A percentile compares a stretch with the other conserved stretches of the same genome.
phyloP scores from a whole-genome alignment of 2,329 filamentous ascomycete genomes.

The Aureobasidium sp. region DNA sequence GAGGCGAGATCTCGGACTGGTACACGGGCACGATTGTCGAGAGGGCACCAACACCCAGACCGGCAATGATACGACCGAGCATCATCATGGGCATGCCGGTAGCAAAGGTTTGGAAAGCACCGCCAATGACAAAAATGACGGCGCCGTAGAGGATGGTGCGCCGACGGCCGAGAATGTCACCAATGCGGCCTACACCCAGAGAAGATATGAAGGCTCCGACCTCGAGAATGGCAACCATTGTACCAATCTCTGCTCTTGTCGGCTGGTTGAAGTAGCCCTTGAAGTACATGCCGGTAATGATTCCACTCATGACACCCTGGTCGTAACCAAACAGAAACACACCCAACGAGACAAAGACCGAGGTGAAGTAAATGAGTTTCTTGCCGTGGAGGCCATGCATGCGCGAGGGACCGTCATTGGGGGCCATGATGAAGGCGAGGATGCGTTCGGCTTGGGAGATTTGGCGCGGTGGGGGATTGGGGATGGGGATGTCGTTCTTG shows the following conservation, averaged over 20 bases:
- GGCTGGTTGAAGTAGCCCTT: conserved; percentile 90
- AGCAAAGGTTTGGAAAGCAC: conserved; percentile 75
- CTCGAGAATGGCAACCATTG: conserved; percentile 96
- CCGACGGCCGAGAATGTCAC: conserved; percentile 83
- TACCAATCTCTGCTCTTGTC: conserved; percentile 78
- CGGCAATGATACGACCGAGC: conserved; percentile 44
- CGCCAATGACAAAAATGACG: conserved; percentile 76
- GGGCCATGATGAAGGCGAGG: conserved; percentile 79
- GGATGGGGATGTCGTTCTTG: conserved; percentile 73
- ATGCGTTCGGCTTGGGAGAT: conserved; percentile 62
- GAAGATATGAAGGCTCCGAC: conserved; percentile 89
- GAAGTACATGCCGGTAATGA: conserved; percentile 73
- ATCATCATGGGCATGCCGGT: conserved; percentile 83
- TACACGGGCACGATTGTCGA: conserved; percentile 49
- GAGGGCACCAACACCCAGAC: conserved; percentile 45
- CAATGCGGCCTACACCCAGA: conserved; percentile 75
- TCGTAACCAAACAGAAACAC: conserved; percentile 89
- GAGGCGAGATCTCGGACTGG: conserved; percentile 63
- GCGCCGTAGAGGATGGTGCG: conserved; percentile 92
- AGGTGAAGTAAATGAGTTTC: conserved; percentile 91
- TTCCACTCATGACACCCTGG: conserved; percentile 79
- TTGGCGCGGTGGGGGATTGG: conserved; percentile 56
- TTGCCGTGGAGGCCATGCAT: conserved; percentile 93
- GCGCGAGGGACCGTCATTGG: conserved; percentile 59
- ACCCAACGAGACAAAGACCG: conserved; percentile 77